phyloP scores from a whole-genome alignment of 2,329 filamentous ascomycete species.

The Paracamarosporium sp. region DNA sequence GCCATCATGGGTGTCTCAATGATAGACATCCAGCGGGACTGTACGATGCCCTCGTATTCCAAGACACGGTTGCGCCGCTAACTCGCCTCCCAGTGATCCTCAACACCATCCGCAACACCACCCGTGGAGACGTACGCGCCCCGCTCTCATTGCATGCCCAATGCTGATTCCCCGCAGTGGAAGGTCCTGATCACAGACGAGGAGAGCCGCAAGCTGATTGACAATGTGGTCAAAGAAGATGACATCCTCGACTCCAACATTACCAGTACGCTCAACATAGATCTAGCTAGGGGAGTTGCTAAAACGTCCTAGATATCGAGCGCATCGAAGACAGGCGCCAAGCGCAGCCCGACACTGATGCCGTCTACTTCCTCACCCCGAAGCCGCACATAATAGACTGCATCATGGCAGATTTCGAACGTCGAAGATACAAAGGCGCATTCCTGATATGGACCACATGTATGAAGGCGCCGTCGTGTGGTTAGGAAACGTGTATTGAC shows the following conservation, averaged over 20 bases:
- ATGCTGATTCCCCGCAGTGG: constrained; percentile 69
- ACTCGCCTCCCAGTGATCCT: constrained; percentile 67
- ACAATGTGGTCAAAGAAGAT: constrained; percentile 93
- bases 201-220: constrained; percentile 80
- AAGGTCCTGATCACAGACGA: constrained; percentile 94
- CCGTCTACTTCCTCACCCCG: constrained; percentile 89
- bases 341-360: constrained; percentile 88
- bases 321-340: constrained; percentile 86
- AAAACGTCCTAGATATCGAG: constrained; percentile 80
- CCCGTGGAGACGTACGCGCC: constrained; percentile 75
- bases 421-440: constrained; percentile 77
- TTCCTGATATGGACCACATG: constrained; percentile 85
- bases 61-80: constrained; percentile 13
- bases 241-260: constrained; percentile 97
- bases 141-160: constrained; percentile 11
- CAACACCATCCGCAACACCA: constrained; percentile 77
- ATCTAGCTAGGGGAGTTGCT: constrained; percentile 18
- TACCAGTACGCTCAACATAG: constrained; percentile 70
- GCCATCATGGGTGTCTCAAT: constrained; percentile 80
- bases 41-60: constrained; percentile 50
- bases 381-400: constrained; percentile 90
- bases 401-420: constrained; percentile 89
- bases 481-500: constrained; percentile 6
- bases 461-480: constrained; percentile 34
- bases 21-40: constrained; percentile 81